phyloP scores from a whole-genome alignment of 352 stramenopile species.

The Lagenidium giganteum region DNA sequence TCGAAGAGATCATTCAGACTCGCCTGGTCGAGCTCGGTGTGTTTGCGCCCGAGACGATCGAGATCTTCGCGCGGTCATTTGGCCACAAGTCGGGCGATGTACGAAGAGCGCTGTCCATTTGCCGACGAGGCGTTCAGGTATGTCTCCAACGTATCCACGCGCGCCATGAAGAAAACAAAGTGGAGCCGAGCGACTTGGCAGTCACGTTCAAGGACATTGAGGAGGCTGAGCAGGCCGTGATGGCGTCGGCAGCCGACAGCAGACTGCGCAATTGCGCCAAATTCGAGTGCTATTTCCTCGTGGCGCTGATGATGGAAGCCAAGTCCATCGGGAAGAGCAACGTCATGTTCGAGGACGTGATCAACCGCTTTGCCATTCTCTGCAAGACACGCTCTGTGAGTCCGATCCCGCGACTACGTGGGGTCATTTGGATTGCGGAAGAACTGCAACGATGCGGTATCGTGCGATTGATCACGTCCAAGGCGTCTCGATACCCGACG shows the following conservation, averaged over 20 bases:
- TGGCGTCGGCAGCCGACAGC: conserved; percentile 45
- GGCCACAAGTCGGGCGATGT: conserved; percentile 65
- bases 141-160: conserved; percentile 26
- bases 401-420: conserved; percentile 42
- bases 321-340: conserved; percentile 29
- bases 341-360: conserved; percentile 54
- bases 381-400: conserved; percentile 64
- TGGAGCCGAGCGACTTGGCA: conserved; percentile 1
- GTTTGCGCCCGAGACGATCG: conserved; percentile 54
- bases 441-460: conserved; percentile 59
- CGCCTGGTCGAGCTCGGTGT: conserved; percentile 47
- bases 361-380: conserved; percentile 57
- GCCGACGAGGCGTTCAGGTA: conserved; percentile 53
- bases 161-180: too few relatives aligned
- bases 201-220: conserved; percentile 60
- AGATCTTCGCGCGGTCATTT: conserved; percentile 61
- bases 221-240: conserved; percentile 38
- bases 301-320: conserved; percentile 59
- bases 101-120: conserved; percentile 59
- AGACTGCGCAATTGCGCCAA: conserved; percentile 54
- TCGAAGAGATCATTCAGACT: conserved; percentile 64
- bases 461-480: conserved; percentile 36
- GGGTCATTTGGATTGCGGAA: conserved; percentile 53
- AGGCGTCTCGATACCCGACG: conserved; percentile 42
- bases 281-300: conserved; percentile 69